Percentiles rank a stretch among this genome's conserved stretches.
Evolutionary conservation across 2,329 filamentous ascomycete species (phyloP).

Genomic region (Verruconis gallopava): DNA sequence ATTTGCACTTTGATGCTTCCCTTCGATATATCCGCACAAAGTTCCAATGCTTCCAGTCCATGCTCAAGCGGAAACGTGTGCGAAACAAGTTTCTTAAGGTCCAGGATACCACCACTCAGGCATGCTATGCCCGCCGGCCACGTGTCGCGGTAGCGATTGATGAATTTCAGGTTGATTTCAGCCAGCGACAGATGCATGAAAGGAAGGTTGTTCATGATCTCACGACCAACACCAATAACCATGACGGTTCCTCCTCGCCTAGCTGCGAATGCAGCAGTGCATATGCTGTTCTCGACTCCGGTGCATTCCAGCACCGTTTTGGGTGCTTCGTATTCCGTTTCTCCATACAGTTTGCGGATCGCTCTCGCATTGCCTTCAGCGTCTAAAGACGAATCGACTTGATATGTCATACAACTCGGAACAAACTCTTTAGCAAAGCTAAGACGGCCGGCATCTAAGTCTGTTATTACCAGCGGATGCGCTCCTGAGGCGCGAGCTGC

Average conservation of each 20-base stretch:
- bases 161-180: slow-evolving; percentile 57
- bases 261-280: slow-evolving; percentile 44
- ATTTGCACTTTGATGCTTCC: too few relatives aligned
- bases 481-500: too few relatives aligned
- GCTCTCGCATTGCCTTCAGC: too few relatives aligned
- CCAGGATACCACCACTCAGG: slow-evolving; percentile 45
- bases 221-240: slow-evolving; percentile 50
- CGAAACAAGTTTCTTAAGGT: slow-evolving; percentile 49
- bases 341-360: too few relatives aligned
- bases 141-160: slow-evolving; percentile 57
- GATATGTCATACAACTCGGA: too few relatives aligned
- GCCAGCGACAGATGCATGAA: slow-evolving; percentile 54
- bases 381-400: too few relatives aligned
- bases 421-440: too few relatives aligned
- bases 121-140: slow-evolving; percentile 55
- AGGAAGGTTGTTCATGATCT: slow-evolving; percentile 51
- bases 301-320: slow-evolving; percentile 52
- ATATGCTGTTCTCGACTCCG: slow-evolving; percentile 49
- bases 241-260: slow-evolving; percentile 47
- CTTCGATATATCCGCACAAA: too few relatives aligned
- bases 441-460: too few relatives aligned
- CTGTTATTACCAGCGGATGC: too few relatives aligned
- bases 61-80: slow-evolving; percentile 51
- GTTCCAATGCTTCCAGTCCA: slow-evolving; percentile 44
- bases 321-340: slow-evolving; percentile 43